A percentile compares a stretch with the other conserved stretches of the same genome.
These are phyloP conservation scores for Crithidia brevicula DNA, from an alignment of 208 protist genomes.

Conservation along the genomic window DNA sequence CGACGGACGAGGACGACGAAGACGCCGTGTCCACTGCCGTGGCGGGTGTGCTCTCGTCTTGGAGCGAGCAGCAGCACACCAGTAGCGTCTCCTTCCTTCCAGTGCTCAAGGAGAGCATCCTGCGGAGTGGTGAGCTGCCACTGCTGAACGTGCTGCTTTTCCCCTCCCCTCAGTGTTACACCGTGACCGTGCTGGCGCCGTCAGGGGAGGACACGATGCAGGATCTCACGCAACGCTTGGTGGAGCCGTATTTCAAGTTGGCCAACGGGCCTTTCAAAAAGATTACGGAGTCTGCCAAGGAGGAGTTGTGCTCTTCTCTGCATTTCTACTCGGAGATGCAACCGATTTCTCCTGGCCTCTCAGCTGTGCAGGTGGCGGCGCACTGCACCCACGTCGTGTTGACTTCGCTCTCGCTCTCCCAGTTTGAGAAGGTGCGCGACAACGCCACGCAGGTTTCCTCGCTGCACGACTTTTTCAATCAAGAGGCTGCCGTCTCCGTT, in stretches of 20 bases:
- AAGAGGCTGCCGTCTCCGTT: background rate
- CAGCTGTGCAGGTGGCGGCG: conserved; percentile 26
- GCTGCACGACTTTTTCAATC: conserved; percentile 38
- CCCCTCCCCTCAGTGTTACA: conserved; percentile 35
- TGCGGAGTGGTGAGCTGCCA: conserved; percentile 31
- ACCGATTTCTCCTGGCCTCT: conserved; percentile 15
- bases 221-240: conserved; percentile 31
- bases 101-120: conserved; percentile 46
- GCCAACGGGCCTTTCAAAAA: conserved; percentile 41
- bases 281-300: conserved; percentile 16
- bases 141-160: conserved; percentile 52
- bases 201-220: conserved; percentile 38
- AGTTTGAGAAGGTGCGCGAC: conserved; percentile 26
- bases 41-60: conserved; percentile 42
- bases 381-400: conserved; percentile 40
- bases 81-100: conserved; percentile 42
- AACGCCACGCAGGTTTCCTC: conserved; percentile 11
- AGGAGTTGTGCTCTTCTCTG: conserved; percentile 21
- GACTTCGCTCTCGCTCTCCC: conserved; percentile 22
- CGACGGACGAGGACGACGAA: conserved; percentile 15
- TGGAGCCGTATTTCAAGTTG: conserved; percentile 44
- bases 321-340: conserved; percentile 45
- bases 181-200: conserved; percentile 44
- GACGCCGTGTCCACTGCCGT: conserved; percentile 36
- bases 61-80: conserved; percentile 35